Base-by-base conservation (phyloP, 441 rosid genomes). In the Daphne laureola region DNA sequence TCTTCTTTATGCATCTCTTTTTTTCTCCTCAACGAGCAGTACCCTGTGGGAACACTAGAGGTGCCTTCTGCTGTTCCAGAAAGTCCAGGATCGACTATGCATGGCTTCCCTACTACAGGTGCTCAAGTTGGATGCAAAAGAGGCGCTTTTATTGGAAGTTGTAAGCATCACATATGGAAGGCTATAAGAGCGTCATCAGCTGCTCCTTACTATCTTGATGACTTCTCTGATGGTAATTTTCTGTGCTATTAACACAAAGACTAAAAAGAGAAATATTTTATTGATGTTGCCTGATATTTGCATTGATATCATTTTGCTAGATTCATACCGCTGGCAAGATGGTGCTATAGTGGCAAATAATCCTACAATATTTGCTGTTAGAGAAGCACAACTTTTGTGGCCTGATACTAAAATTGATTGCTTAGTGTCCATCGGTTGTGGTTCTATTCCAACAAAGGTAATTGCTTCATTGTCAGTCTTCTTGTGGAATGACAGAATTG, bases 311-410 rank as follows among this genome's bases (percentile, higher is more conserved):
- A 11, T 71, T 63, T 49, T 52, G 31, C 17, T 51, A 93, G 99
- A 81, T 67, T 65, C 79, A 53, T 78, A 77, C 63, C 95, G 96
- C 66, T 93, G 99, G 99, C 97, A 93, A 82, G 99, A 93, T 79
- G 99, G 99, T 69, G 99, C 97, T 54, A 87, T 93, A 69, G 95
- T 93, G 58, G 97, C 97, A 58, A 93, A 93, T 58, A 93, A 93
- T 76, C 97, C 99, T 62, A 87, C 97, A 11, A 68, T 93, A 25
- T 83, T 87, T 68, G 84, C 96, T 62, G 78, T 93, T 56, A 81
- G 97, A 75, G 98, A 93, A 83, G 98, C 98, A 53, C 97, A 93
- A 77, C 96, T 93, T 72, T 70, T 93, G n/a, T 93, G 98, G 98
- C 96, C 98, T 57, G 98, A 93, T 78, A 80, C 98, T 55, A 85